These are phyloP conservation scores for Aureobasidium pullulans DNA, from an alignment of 2,329 filamentous ascomycete genomes.

Conservation along the genomic window DNA sequence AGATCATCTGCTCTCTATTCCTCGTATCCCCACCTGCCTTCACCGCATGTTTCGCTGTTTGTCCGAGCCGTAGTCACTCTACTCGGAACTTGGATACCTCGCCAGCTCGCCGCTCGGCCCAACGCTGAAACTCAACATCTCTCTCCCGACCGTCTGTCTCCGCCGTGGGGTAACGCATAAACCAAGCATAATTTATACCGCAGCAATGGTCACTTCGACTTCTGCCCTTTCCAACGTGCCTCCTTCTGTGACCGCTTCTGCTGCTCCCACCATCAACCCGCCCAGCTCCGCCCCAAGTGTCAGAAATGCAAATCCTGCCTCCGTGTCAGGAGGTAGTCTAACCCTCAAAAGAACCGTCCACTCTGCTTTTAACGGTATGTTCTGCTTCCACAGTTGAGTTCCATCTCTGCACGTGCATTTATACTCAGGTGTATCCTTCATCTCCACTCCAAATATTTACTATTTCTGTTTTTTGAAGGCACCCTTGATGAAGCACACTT, in stretches of 20 bases:
- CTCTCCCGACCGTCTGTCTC: not conserved
- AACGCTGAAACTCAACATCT: not conserved
- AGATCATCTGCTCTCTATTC: not conserved
- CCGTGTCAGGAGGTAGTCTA: slow-evolving; percentile 6
- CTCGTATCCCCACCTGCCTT: not conserved
- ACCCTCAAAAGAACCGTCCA: slow-evolving; percentile 26
- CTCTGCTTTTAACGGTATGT: slow-evolving; percentile 34
- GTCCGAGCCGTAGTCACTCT: not conserved
- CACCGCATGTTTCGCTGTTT: not conserved
- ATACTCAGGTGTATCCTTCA: not conserved
- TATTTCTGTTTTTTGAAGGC: too few species aligned
- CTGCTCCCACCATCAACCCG: slow-evolving; percentile 12
- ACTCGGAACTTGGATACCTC: not conserved
- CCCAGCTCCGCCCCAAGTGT: slow-evolving; percentile 9
- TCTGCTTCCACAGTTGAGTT: not conserved
- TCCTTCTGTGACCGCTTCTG: slow-evolving; percentile 13
- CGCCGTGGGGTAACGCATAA: slow-evolving; percentile 8
- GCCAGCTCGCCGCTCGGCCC: not conserved
- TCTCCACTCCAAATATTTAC: too few species aligned
- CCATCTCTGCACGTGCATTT: not conserved
- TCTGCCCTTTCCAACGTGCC: slow-evolving; percentile 11
- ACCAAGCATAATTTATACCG: slow-evolving; percentile 3
- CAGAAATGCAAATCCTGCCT: slow-evolving; percentile 13
- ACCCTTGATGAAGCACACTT: too few species aligned
- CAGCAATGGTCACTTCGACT: slow-evolving; percentile 5